Conservation (phyloP, 2,329 filamentous ascomycete species). For the Aureobasidium namibiae region DNA sequence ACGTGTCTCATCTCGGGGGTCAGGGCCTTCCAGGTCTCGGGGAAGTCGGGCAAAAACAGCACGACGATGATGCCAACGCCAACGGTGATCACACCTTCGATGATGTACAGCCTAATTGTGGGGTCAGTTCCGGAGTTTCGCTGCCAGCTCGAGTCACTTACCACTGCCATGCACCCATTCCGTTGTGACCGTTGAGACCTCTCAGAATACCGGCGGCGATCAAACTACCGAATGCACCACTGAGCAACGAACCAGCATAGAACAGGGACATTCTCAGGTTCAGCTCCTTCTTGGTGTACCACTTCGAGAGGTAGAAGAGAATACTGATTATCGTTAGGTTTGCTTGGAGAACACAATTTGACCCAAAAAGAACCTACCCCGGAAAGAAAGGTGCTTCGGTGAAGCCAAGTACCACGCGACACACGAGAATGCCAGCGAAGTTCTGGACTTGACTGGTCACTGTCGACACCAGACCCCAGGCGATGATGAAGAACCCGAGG, state of each 20-base stretch:
- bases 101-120: constrained; percentile 48
- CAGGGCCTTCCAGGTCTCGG: constrained; percentile 35
- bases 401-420: constrained; percentile 38
- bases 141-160: neutral
- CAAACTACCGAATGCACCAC: constrained; percentile 62
- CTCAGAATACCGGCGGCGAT: constrained; percentile 53
- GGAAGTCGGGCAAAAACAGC: constrained; percentile 28
- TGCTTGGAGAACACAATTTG: no score
- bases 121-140: neutral
- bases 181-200: constrained; percentile 52
- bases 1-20: constrained; percentile 38
- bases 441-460: constrained; percentile 35
- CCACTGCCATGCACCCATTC: constrained; percentile 51
- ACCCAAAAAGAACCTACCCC: constrained; percentile 12
- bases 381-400: constrained; percentile 27
- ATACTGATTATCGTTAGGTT: neutral
- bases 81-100: constrained; percentile 60
- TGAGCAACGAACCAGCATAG: constrained; percentile 61
- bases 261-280: constrained; percentile 57
- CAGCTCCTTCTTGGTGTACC: constrained; percentile 64
- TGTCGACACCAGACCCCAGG: constrained; percentile 39
- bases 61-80: constrained; percentile 25
- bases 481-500: constrained; percentile 34
- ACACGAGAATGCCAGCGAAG: constrained; percentile 36
- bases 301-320: constrained; percentile 54